These are phyloP conservation scores for Strobilomyces echinocephalus DNA, from an alignment of 768 basidiomycete genomes.

Conservation along the genomic window DNA sequence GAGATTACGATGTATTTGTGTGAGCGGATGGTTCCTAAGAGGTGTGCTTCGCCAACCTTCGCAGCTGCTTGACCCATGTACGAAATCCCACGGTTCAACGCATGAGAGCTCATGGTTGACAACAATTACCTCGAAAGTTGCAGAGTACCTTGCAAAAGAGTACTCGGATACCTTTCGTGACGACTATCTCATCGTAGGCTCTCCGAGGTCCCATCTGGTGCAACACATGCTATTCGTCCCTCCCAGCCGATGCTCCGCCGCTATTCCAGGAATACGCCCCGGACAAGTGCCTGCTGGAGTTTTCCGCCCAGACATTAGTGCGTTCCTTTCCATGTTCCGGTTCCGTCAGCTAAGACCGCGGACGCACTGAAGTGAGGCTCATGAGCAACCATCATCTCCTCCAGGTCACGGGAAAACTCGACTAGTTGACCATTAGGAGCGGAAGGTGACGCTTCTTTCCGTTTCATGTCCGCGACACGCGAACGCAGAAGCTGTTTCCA, in stretches of 20 bases:
- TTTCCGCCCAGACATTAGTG: constrained; percentile 65
- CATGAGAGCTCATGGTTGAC: constrained; percentile 41
- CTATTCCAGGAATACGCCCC: constrained; percentile 63
- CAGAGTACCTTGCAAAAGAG: constrained; percentile 53
- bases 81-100: constrained; percentile 70
- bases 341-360: neutral
- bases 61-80: too few relatives aligned
- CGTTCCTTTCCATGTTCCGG: constrained; percentile 2
- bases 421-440: constrained; percentile 68
- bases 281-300: constrained; percentile 61
- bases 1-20: constrained; percentile 56
- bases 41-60: constrained; percentile 62
- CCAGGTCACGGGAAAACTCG: constrained; percentile 64
- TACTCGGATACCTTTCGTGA: constrained; percentile 67
- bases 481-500: constrained; percentile 20
- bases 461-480: neutral
- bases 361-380: constrained; percentile 49
- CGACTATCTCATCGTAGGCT: constrained; percentile 67
- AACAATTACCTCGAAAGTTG: constrained; percentile 26
- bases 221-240: neutral
- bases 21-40: constrained; percentile 65
- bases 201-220: neutral
- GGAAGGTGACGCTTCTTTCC: constrained; percentile 50
- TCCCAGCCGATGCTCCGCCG: constrained; percentile 69
- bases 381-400: constrained; percentile 72